Percentiles rank a stretch among this genome's conserved stretches.
These are phyloP conservation scores for Penicillium taxi DNA, from an alignment of 495 filamentous ascomycete species.

Conservation along the genomic window DNA sequence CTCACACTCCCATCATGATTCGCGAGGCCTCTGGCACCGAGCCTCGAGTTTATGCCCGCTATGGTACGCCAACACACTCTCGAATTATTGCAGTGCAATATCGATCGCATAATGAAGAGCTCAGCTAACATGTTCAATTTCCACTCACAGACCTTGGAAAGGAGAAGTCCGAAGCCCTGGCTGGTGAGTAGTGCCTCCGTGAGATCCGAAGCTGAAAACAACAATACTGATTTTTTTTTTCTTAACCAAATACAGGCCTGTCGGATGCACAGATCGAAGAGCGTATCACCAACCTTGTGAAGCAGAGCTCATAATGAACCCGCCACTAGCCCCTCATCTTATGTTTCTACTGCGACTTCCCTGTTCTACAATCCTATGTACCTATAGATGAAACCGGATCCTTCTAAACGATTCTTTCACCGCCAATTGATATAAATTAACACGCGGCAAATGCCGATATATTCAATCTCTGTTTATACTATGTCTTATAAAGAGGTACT, in stretches of 20 bases:
- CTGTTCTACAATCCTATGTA: conserved; percentile 29
- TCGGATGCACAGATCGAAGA: conserved; percentile 90
- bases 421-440: conserved; percentile 1
- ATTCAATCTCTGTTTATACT: conserved; percentile 1
- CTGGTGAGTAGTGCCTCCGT: conserved; percentile 44
- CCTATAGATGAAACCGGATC: conserved; percentile 38
- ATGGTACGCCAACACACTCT: conserved; percentile 51
- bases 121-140: conserved; percentile 7
- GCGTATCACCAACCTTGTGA: conserved; percentile 73
- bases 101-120: not conserved
- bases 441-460: not conserved
- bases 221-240: conserved; percentile 15
- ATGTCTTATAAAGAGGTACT: conserved; percentile 11
- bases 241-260: conserved; percentile 63
- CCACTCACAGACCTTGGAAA: conserved; percentile 62
- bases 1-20: conserved; percentile 85
- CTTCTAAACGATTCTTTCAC: conserved; percentile 1
- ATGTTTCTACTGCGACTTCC: conserved; percentile 19
- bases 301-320: conserved; percentile 42
- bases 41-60: conserved; percentile 86
- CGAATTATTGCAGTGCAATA: not conserved
- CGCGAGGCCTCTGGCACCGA: conserved; percentile 77
- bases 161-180: conserved; percentile 78
- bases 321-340: conserved; percentile 8
- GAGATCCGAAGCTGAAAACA: not conserved